phyloP scores from a whole-genome alignment of 129 eudicot species.

The Gnaphalium uliginosum region DNA sequence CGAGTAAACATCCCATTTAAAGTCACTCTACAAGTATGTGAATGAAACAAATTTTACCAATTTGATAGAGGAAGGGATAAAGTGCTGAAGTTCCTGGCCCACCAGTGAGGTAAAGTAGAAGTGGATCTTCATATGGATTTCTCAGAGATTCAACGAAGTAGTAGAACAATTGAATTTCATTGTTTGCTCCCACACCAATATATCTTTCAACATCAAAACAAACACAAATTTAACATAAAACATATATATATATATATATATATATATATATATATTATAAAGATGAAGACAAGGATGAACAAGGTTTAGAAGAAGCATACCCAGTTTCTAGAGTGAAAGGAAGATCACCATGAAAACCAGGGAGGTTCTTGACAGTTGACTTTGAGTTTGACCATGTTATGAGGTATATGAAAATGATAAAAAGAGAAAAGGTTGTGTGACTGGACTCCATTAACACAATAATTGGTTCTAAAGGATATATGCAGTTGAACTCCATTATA shows the following conservation, averaged over 20 bases:
- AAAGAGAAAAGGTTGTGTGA: neutral
- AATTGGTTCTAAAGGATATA: too few species aligned
- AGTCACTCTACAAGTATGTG: too few species aligned
- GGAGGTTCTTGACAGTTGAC: constrained; percentile 18
- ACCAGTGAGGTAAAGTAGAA: constrained; percentile 49
- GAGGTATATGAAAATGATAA: neutral
- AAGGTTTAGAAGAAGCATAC: neutral
- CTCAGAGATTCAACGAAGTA: constrained; percentile 47
- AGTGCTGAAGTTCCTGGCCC: constrained; percentile 52
- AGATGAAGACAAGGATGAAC: neutral
- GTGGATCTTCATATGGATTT: constrained; percentile 42
- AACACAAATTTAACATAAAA: neutral
- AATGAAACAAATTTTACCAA: too few species aligned
- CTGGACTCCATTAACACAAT: neutral
- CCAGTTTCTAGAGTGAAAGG: constrained; percentile 30
- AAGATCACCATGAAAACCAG: constrained; percentile 21
- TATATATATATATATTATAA: too few species aligned
- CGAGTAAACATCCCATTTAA: too few species aligned
- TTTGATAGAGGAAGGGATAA: constrained; percentile 37
- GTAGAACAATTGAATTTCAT: constrained; percentile 38
- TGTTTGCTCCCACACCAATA: constrained; percentile 35
- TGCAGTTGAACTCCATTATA: too few species aligned
- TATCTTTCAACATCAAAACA: constrained; percentile 16
- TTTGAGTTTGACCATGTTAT: neutral
- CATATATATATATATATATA: too few species aligned